Percentiles rank a stretch among this genome's conserved stretches.
Evolutionary conservation across 1,284 basidiomycete genomes (phyloP).

Genomic region (Austroboletus niveus): DNA sequence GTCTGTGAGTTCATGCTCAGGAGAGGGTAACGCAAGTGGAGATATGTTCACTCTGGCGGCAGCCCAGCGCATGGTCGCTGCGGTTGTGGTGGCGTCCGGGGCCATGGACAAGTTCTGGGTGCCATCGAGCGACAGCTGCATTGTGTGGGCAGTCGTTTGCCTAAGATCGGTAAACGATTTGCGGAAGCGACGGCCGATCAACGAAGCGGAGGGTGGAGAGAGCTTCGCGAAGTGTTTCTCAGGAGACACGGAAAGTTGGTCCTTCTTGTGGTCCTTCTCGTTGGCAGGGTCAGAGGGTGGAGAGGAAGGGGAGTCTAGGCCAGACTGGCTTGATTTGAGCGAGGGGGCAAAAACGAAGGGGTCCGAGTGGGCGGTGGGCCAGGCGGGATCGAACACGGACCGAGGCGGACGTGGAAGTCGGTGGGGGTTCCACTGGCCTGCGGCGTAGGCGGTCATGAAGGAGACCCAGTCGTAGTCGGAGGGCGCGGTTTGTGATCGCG

Average conservation of each 20-base stretch:
- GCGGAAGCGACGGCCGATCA: constrained; percentile 44
- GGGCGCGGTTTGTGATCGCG: constrained; percentile 20
- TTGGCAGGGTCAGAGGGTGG: constrained; percentile 9
- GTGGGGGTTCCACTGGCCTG: constrained; percentile 80
- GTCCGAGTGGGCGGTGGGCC: constrained; percentile 10
- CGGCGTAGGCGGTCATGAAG: constrained; percentile 73
- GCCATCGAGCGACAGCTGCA: constrained; percentile 27
- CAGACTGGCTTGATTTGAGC: constrained; percentile 10
- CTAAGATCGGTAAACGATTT: constrained; percentile 56
- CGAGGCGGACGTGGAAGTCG: constrained; percentile 67
- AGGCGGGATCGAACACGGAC: constrained; percentile 28
- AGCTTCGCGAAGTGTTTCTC: constrained; percentile 31
- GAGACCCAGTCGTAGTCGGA: constrained; percentile 69
- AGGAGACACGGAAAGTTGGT: constrained; percentile 25
- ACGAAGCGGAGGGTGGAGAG: constrained; percentile 21
- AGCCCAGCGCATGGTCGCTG: constrained; percentile 84
- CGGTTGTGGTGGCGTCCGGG: constrained; percentile 62
- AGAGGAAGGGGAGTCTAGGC: constrained; percentile 8
- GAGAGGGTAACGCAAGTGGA: constrained; percentile 80
- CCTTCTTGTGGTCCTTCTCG: constrained; percentile 24
- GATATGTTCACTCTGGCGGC: constrained; percentile 70
- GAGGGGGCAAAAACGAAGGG: constrained; percentile 1
- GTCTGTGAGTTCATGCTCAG: constrained; percentile 84
- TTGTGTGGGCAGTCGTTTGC: constrained; percentile 29
- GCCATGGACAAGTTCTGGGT: constrained; percentile 35